Base-by-base conservation (phyloP, 257 asterid genomes). In the Euphrasia confusa region DNA sequence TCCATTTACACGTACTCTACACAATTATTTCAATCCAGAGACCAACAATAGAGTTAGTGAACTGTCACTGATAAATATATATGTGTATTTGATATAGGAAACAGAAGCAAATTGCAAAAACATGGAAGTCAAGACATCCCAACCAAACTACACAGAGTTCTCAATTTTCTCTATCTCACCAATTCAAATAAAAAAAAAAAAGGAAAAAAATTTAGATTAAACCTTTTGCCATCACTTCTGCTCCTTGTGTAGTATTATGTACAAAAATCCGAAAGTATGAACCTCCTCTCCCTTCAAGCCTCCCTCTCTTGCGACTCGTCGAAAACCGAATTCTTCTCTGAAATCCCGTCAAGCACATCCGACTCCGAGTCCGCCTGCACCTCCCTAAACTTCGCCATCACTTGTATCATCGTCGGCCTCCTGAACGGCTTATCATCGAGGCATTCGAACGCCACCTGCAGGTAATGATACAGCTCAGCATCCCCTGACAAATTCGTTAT, bases 351-450 rank as follows among this genome's bases (percentile, higher is more conserved):
- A 49, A 88, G 96, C 26, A 83, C 80, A 53, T 92, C 96, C 17
- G 84, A 81, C 61, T 79, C 92, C 4, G 90, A 83, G 73, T 84
- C 96, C 0, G 75, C 63, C 68, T 82, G 90, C 65, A 86, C 74
- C 65, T 88, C 98, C 77, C 81, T 88, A 62, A 88, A 86, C 95
- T 77, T 88, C 10, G 98, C 86, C 96, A 91, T 91, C 62, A 91
- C 98, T 67, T 91, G 96, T 26, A 91, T 91, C 92, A 91, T 91
- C 11, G 98, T 91, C 3, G 98, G 98, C 75, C 98, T 64, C 9
- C 81, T 76, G 35, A 75, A 81, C 3, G 96, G 78, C 78, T 88
- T 88, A 53, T 91, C 98, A 0, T 91, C 98, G 1, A 91, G 81
- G 74, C 98, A 91, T 15, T 84, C 90, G 3, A 91, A 88, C 0